A percentile compares a stretch with the other conserved stretches of the same genome.
Evolutionary conservation across 2,329 filamentous ascomycete species (phyloP).

Genomic region (Cercospora zeae-maydis): DNA sequence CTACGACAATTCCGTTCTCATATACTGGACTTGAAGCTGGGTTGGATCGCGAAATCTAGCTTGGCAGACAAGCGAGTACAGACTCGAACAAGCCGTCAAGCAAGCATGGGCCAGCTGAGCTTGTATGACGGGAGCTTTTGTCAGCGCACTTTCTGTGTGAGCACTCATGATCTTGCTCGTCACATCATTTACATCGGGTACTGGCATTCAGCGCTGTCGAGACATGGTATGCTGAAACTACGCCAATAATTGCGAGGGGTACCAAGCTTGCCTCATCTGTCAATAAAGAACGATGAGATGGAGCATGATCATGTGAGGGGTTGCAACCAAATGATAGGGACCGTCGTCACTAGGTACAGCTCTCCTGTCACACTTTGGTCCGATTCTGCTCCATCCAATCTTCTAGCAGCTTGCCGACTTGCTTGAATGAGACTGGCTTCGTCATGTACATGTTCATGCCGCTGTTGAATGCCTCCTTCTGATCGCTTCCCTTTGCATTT

Average conservation of each 20-base stretch:
- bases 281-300: neutral
- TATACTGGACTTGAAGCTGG: slow-evolving; percentile 23
- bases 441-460: slow-evolving; percentile 35
- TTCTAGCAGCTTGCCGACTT: slow-evolving; percentile 21
- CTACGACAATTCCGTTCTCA: slow-evolving; percentile 21
- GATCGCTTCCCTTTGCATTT: slow-evolving; percentile 29
- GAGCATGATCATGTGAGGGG: neutral
- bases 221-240: neutral
- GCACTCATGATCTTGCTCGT: too few species aligned
- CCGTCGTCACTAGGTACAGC: neutral
- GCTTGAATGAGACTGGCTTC: slow-evolving; percentile 35
- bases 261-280: neutral
- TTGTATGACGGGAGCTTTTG: too few species aligned
- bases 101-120: neutral
- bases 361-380: neutral
- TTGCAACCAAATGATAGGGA: neutral
- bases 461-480: slow-evolving; percentile 29
- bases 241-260: neutral
- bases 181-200: too few species aligned
- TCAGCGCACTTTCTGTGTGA: neutral
- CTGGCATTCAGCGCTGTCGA: too few species aligned
- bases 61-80: neutral
- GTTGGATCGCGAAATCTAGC: neutral
- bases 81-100: neutral
- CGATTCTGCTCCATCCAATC: slow-evolving; percentile 18